Percentiles rank a stretch among this genome's conserved stretches.
These are phyloP conservation scores for Anthracocystis setariae DNA, from an alignment of 1,284 basidiomycete genomes.

Conservation along the genomic window DNA sequence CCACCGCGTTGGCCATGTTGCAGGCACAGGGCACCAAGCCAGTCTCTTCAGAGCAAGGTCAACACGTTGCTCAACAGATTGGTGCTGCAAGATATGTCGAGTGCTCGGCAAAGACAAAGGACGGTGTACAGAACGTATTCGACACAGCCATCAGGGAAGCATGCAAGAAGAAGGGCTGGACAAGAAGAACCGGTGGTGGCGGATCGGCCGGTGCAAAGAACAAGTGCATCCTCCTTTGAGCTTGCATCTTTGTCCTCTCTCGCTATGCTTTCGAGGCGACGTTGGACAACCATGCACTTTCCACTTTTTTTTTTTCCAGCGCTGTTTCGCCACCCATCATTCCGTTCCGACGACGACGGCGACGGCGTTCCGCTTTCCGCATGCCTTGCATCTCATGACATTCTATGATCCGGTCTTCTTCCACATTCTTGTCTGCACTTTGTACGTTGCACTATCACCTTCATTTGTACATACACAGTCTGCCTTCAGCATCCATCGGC, in stretches of 20 bases:
- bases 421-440: background rate
- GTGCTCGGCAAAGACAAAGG: constrained; percentile 90
- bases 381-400: constrained; percentile 1
- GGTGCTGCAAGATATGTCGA: constrained; percentile 90
- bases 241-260: background rate
- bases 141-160: constrained; percentile 87
- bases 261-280: background rate
- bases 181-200: constrained; percentile 32
- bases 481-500: too few species aligned
- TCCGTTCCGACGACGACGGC: too few species aligned
- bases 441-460: too few species aligned
- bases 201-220: constrained; percentile 71
- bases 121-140: constrained; percentile 92
- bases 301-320: too few species aligned
- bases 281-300: constrained; percentile 2
- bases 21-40: constrained; percentile 88
- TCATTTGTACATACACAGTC: too few species aligned
- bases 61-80: constrained; percentile 83
- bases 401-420: background rate
- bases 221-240: constrained; percentile 80
- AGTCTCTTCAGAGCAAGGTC: constrained; percentile 75
- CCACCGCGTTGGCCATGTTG: constrained; percentile 88
- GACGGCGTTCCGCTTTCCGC: too few species aligned
- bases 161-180: constrained; percentile 60
- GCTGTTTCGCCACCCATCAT: too few species aligned